Conservation (phyloP, 2,329 filamentous ascomycete genomes). For the Cytospora chrysosperma region DNA sequence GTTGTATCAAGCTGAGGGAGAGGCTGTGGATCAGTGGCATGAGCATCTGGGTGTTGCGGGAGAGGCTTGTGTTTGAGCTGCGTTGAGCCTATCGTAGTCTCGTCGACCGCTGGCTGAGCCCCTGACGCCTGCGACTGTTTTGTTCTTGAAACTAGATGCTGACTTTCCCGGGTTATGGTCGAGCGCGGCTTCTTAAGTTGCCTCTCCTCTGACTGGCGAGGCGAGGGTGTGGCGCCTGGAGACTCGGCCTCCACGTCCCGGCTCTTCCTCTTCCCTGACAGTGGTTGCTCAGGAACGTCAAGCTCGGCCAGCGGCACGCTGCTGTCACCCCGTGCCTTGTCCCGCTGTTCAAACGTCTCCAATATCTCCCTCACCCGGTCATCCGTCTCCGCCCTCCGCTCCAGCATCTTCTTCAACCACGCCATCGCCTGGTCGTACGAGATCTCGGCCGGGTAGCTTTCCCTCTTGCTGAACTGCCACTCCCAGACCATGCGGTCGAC, state of each 20-base stretch:
- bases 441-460: not conserved
- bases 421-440: not conserved
- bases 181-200: not conserved
- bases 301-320: not conserved
- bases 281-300: not conserved
- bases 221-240: not conserved
- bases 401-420: not conserved
- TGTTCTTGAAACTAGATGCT: not conserved
- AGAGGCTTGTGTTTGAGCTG: no score
- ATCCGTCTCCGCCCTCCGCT: not conserved
- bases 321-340: not conserved
- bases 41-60: no score
- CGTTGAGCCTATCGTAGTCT: no score
- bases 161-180: not conserved
- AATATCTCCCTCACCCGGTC: not conserved
- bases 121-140: not conserved
- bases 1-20: no score
- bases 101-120: not conserved
- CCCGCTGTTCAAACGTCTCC: not conserved
- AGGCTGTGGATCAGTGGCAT: not conserved
- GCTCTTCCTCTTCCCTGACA: not conserved
- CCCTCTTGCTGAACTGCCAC: not conserved
- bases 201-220: not conserved
- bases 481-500: not conserved
- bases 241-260: not conserved